A percentile compares a stretch with the other conserved stretches of the same genome.
These are phyloP conservation scores for Terana coerulea DNA, from an alignment of 768 basidiomycete species.

Conservation along the genomic window DNA sequence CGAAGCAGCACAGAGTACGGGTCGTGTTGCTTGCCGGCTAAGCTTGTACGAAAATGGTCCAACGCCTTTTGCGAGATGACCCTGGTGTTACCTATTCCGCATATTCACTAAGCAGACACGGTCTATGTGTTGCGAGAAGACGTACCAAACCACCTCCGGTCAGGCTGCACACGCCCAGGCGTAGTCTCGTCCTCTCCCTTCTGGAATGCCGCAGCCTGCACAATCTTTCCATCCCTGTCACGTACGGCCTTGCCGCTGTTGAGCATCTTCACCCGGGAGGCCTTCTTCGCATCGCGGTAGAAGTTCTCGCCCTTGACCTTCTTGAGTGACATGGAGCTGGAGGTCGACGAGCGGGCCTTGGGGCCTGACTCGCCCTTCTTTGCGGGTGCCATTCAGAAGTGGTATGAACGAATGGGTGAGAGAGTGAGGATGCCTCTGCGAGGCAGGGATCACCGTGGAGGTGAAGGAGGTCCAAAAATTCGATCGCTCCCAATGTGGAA, in stretches of 20 bases:
- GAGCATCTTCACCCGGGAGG: slow-evolving; percentile 83
- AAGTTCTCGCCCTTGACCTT: slow-evolving; percentile 95
- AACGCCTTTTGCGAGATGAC: slow-evolving; percentile 96
- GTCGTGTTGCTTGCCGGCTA: slow-evolving; percentile 81
- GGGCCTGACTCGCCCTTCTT: slow-evolving; percentile 22
- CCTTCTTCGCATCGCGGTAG: slow-evolving; percentile 94
- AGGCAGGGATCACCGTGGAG: neutral
- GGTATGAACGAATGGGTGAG: neutral
- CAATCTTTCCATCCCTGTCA: slow-evolving; percentile 89
- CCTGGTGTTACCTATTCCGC: slow-evolving; percentile 81
- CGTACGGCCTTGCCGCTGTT: slow-evolving; percentile 88
- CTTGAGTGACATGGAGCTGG: slow-evolving; percentile 53
- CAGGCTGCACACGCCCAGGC: slow-evolving; percentile 90
- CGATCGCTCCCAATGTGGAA: neutral
- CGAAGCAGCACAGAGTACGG: slow-evolving; percentile 94
- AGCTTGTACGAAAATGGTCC: slow-evolving; percentile 92
- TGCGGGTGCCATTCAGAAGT: slow-evolving; percentile 28
- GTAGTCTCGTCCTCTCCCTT: slow-evolving; percentile 90
- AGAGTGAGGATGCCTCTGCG: neutral
- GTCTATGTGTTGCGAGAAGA: slow-evolving; percentile 14
- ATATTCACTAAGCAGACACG: neutral
- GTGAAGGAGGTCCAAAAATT: slow-evolving; percentile 3
- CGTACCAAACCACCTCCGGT: slow-evolving; percentile 96
- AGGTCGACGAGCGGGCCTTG: slow-evolving; percentile 28
- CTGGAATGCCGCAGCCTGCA: slow-evolving; percentile 92